Base-by-base conservation (phyloP, 352 stramenopile species). In the Peronospora destructor region DNA sequence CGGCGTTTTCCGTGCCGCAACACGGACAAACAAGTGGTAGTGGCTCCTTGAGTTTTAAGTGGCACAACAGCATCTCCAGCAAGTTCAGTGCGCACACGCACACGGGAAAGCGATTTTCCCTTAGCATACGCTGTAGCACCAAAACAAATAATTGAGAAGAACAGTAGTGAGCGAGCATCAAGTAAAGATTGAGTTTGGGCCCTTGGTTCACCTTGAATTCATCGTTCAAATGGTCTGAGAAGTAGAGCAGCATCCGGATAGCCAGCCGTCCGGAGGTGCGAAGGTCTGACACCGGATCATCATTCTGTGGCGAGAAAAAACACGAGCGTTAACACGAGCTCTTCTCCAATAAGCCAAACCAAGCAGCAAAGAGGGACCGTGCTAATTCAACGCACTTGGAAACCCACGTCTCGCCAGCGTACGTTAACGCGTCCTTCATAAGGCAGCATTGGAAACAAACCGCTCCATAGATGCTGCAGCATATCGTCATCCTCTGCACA, bases 41-140 rank as follows among this genome's bases (percentile, higher is more conserved):
- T 19, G 73, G 73, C 46, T 81, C 67, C 51, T 87, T 85, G 9
- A 85, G 55, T 49, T 85, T 84, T 19, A 87, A 61, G 41, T 85
- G 76, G 29, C 76, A 75, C 33, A 85, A 55, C 43, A 87, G 51
- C 60, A 85, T 77, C 53, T 87, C 73, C 34, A 85, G 59, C 41
- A 87, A 46, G 40, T 87, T 85, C 21, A 87, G 43, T 6, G 73
- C 71, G 23, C 66, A 80, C 34, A 85, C 45, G 28, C 71, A 85
- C 10, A 87, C 67, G 2, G 76, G 76, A 45, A 85, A 87, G n/a
- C 70, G 71, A 45, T 87, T 87, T 25, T 87, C 76, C 11, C 68
- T 63, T 41, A 84, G 54, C 53, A 87, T 81, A 32, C 76, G 73
- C 76, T 86, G 19, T 21, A 21, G 44, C 30, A 53, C 33, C 13